Conservation (phyloP, 805 yeast species). For the Schwanniomyces yamadae region DNA sequence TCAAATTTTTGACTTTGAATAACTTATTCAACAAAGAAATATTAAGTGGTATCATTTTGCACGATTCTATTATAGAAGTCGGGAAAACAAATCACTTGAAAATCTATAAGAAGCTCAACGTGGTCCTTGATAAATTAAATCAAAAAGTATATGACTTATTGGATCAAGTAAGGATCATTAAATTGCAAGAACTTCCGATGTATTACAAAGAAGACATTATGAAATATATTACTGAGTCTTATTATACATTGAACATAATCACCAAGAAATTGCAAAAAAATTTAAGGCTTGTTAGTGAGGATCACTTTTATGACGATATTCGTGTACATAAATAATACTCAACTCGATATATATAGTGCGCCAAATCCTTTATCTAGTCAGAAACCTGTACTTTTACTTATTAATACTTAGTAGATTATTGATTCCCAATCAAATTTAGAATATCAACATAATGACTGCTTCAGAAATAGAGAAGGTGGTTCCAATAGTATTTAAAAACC, state of each 20-base stretch:
- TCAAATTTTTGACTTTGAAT: conserved; percentile 15
- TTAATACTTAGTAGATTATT: no score
- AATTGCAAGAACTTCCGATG: conserved; percentile 5
- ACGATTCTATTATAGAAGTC: no score
- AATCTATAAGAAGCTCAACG: no score
- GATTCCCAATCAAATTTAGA: no score
- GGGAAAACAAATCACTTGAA: no score
- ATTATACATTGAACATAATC: conserved; percentile 20
- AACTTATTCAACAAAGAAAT: no score
- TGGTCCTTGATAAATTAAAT: conserved; percentile 13
- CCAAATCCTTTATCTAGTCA: no score
- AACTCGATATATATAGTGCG: no score
- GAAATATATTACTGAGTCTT: conserved; percentile 21
- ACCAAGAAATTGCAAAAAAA: conserved; percentile 20
- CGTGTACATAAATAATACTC: no score
- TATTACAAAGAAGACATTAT: conserved; percentile 21
- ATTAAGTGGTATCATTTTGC: no score
- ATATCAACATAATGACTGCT: conserved; percentile 1
- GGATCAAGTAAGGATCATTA: conserved; percentile 14
- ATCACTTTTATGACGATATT: conserved; percentile 27
- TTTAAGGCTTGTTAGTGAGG: conserved; percentile 17
- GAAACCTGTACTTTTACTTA: no score
- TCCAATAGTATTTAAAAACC: conserved; percentile 20
- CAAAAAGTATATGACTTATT: conserved; percentile 18
- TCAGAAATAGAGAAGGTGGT: not conserved